Evolutionary conservation across 345 rosid species (phyloP).

Genomic region (Linum lewisii): DNA sequence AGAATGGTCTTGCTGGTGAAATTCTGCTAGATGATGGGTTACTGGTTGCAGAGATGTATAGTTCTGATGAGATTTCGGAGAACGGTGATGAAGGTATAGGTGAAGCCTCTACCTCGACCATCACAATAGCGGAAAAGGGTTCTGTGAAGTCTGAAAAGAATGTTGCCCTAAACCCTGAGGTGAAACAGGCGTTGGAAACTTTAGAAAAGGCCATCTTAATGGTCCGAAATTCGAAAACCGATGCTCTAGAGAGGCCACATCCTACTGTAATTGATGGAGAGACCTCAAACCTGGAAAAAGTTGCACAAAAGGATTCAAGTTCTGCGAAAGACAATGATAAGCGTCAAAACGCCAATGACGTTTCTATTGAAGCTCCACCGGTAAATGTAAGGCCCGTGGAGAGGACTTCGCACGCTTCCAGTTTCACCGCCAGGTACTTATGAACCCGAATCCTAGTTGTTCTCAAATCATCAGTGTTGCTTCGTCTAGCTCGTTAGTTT

Average conservation of each 20-base stretch:
- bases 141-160: conserved; percentile 24
- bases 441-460: not conserved
- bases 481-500: not conserved
- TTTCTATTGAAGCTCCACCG: conserved; percentile 18
- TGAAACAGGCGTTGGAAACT: conserved; percentile 62
- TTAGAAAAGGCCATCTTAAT: conserved; percentile 58
- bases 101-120: conserved; percentile 8
- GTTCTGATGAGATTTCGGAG: conserved; percentile 37
- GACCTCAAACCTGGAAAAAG: conserved; percentile 16
- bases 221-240: conserved; percentile 33
- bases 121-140: conserved; percentile 9
- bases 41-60: conserved; percentile 18
- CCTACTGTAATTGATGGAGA: conserved; percentile 28
- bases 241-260: conserved; percentile 16
- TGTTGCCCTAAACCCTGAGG: conserved; percentile 44
- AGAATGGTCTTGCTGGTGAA: conserved; percentile 11
- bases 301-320: conserved; percentile 11
- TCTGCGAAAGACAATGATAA: conserved; percentile 12
- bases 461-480: not conserved
- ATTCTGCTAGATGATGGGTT: conserved; percentile 8
- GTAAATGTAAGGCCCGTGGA: conserved; percentile 16
- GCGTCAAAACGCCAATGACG: conserved; percentile 19
- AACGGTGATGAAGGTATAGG: conserved; percentile 10
- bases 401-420: conserved; percentile 31
- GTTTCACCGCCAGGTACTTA: conserved; percentile 29